Conservation (phyloP, 2,329 filamentous ascomycete genomes). For the Paraphoma sp. region DNA sequence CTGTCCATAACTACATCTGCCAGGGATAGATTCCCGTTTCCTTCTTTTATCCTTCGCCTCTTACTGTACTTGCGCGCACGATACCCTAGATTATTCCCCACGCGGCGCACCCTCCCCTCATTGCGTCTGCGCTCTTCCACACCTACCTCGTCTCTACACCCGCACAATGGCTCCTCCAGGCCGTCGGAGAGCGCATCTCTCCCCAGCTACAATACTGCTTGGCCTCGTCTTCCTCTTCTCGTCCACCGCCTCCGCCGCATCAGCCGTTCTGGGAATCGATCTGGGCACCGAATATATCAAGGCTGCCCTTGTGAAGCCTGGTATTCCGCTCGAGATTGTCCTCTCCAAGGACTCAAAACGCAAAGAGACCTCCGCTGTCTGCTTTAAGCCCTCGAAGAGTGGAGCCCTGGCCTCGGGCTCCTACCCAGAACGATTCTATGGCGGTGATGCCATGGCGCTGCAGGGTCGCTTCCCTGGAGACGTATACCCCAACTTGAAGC, state of each 20-base stretch:
- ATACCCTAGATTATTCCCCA: conserved; percentile 13
- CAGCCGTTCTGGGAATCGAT: conserved; percentile 90
- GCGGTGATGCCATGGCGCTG: conserved; percentile 87
- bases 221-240: conserved; percentile 62
- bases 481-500: conserved; percentile 93
- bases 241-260: conserved; percentile 65
- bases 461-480: conserved; percentile 88
- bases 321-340: conserved; percentile 96
- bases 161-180: conserved; percentile 55
- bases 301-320: conserved; percentile 92
- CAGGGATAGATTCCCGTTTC: conserved; percentile 36
- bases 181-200: conserved; percentile 48
- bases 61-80: conserved; percentile 4
- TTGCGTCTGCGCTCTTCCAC: conserved; percentile 9
- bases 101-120: conserved; percentile 30
- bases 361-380: conserved; percentile 89
- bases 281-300: conserved; percentile 97
- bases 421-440: conserved; percentile 90
- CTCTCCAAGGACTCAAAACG: conserved; percentile 96
- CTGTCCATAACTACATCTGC: conserved; percentile 8
- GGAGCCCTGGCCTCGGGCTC: conserved; percentile 61
- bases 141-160: conserved; percentile 6
- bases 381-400: conserved; percentile 84
- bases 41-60: conserved; percentile 22
- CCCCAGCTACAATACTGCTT: conserved; percentile 57